Evolutionary conservation across 169 alveolate species (phyloP), one percentile per base, ranked within the genome.

Genomic region (Cryptosporidium tyzzeri): DNA sequence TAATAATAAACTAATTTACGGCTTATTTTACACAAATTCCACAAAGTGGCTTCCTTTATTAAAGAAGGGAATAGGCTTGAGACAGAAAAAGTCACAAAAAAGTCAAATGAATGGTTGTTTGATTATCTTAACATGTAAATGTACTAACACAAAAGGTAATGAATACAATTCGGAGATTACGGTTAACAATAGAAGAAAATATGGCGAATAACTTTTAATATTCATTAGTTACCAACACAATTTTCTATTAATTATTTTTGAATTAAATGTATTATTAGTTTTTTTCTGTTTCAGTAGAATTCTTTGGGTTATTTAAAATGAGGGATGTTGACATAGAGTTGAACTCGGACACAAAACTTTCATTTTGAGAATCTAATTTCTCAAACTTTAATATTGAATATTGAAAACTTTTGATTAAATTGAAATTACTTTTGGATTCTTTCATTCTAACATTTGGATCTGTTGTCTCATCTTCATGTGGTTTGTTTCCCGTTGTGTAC

Each of bases 41-140:
- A 21, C 62, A 44, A 80, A 80, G 29, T 80, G 89, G 89, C 37
- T 80, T 35, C 41, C 69, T n/a, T 59, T 65, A n/a, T 39, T 45
- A 62, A 59, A 80, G 10, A 80, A 21, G 12, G 55, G 68, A 2
- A 6, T 50, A 0, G 3, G 0, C 44, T 53, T 29, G 12, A 31
- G 26, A 70, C 67, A 23, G 6, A 48, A 71, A 48, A 37, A 35
- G 29, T 2, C n/a, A 8, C 71, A 31, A 18, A 51, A 37, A 33
- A 31, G 26, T 8, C 84, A 80, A 59, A 9, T 48, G 2, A 44
- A 65, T 16, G 89, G 89, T 2, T 80, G 69, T 9, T n/a, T 80
- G 21, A 39, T 80, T 44, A 23, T 80, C 9, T 41, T 80, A 61
- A 62, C 89, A n/a, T 23, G 80, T 33, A 80, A 59, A 45, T 26